phyloP scores from a whole-genome alignment of 1,284 basidiomycete genomes.

The Ganoderma multipileum region DNA sequence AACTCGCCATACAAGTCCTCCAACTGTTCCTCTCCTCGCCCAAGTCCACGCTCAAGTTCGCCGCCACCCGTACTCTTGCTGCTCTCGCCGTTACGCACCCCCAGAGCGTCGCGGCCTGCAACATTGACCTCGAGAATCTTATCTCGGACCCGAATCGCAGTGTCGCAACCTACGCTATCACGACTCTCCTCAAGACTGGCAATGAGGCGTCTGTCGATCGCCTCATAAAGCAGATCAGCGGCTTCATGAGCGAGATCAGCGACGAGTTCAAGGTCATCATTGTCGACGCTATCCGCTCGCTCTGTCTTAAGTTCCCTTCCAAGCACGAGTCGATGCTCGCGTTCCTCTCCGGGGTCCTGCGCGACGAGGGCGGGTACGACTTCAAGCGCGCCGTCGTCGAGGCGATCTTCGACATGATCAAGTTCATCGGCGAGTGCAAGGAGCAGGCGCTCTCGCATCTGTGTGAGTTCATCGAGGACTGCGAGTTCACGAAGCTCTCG shows the following conservation, averaged over 20 bases:
- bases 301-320: slow-evolving; percentile 98
- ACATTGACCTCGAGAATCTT: slow-evolving; percentile 97
- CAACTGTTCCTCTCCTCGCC: slow-evolving; percentile 95
- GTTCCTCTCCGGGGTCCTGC: slow-evolving; percentile 92
- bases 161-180: slow-evolving; percentile 98
- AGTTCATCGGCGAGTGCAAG: slow-evolving; percentile 94
- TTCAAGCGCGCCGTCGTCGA: slow-evolving; percentile 99
- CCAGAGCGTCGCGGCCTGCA: slow-evolving; percentile 89
- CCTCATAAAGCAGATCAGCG: slow-evolving; percentile 99
- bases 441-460: slow-evolving; percentile 97
- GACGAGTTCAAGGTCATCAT: slow-evolving; percentile 99
- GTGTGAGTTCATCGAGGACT: slow-evolving; percentile 99
- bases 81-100: slow-evolving; percentile 87
- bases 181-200: slow-evolving; percentile 98
- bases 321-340: slow-evolving; percentile 96
- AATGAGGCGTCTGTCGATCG: slow-evolving; percentile 99
- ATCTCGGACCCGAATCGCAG: slow-evolving; percentile 97
- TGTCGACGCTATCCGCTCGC: slow-evolving; percentile 96
- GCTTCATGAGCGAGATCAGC: slow-evolving; percentile 99
- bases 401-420: slow-evolving; percentile 99
- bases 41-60: slow-evolving; percentile 95
- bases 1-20: slow-evolving; percentile 61
- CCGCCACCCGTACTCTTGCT: slow-evolving; percentile 95
- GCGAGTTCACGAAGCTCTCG: slow-evolving; percentile 99
- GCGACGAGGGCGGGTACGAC: slow-evolving; percentile 98